A percentile compares a stretch with the other conserved stretches of the same genome.
Evolutionary conservation across 2,329 filamentous ascomycete genomes (phyloP).

Genomic region (Botryosphaeria dothidea): DNA sequence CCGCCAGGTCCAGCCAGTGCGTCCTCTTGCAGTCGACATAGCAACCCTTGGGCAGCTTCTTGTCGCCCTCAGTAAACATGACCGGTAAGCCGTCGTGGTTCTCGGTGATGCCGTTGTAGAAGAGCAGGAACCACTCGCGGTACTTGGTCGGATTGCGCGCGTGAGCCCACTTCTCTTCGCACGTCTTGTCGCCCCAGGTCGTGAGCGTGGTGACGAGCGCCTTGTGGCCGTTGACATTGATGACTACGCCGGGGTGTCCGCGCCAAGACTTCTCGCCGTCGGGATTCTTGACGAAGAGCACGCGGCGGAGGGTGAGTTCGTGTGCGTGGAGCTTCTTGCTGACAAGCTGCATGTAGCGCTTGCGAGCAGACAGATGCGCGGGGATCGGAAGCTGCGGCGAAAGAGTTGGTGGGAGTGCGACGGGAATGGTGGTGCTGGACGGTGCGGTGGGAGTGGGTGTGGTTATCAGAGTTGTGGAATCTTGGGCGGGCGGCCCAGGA

Average conservation of each 20-base stretch:
- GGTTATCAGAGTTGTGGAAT: too few relatives aligned
- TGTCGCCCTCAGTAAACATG: not conserved
- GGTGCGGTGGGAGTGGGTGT: too few relatives aligned
- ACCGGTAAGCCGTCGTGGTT: not conserved
- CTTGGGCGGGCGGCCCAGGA: too few relatives aligned
- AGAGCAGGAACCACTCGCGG: not conserved
- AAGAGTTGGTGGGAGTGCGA: not conserved
- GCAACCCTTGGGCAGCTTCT: not conserved
- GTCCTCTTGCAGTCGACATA: conserved; percentile 5
- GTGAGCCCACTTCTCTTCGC: not conserved
- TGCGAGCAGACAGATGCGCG: not conserved
- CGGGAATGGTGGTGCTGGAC: too few relatives aligned
- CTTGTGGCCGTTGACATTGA: not conserved
- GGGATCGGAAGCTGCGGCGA: not conserved
- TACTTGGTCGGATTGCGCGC: not conserved
- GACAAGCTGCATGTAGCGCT: not conserved
- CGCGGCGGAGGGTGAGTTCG: not conserved
- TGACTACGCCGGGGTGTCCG: not conserved
- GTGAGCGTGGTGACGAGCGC: conserved; percentile 9
- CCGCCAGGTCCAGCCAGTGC: not conserved
- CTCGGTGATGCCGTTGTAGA: not conserved
- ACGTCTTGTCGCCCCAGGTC: not conserved
- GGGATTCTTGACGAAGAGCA: not conserved
- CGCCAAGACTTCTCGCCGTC: not conserved
- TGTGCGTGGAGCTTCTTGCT: not conserved